Conservation (phyloP, 352 stramenopile species). For the Phytophthora capsici region DNA sequence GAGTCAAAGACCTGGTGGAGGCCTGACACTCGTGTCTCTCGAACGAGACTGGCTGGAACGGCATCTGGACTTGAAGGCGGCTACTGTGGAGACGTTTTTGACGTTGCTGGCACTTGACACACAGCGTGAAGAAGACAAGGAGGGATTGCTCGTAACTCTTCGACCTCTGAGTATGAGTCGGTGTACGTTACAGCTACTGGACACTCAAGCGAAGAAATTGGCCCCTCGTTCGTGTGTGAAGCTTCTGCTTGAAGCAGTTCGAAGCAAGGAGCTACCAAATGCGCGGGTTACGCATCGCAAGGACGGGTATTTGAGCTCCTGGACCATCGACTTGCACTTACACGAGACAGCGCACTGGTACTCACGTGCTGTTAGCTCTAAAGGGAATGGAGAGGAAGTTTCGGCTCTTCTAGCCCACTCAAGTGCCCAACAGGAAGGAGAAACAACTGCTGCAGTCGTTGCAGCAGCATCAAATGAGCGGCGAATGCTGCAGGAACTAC, state of each 20-base stretch:
- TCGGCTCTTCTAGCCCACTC: conserved; percentile 5
- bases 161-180: conserved; percentile 58
- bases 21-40: conserved; percentile 47
- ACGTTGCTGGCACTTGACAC: conserved; percentile 59
- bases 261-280: conserved; percentile 26
- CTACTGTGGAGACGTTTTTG: conserved; percentile 81
- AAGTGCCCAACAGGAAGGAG: conserved; percentile 20
- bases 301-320: conserved; percentile 68
- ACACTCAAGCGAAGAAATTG: conserved; percentile 53
- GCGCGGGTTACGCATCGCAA: conserved; percentile 43
- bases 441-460: conserved; percentile 27
- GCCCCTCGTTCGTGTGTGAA: conserved; percentile 41
- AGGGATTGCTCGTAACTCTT: conserved; percentile 36
- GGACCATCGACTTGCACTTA: conserved; percentile 65
- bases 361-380: conserved; percentile 7
- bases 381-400: conserved; percentile 4
- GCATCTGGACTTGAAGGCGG: conserved; percentile 74
- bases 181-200: conserved; percentile 62
- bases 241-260: conserved; percentile 42
- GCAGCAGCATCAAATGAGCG: conserved; percentile 45
- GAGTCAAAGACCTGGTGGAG: conserved; percentile 12
- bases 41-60: conserved; percentile 67
- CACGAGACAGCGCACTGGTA: conserved; percentile 58
- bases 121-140: conserved; percentile 13
- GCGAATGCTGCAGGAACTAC: conserved; percentile 58